Evolutionary conservation across 2,329 filamentous ascomycete genomes (phyloP).

Genomic region (Aspergillus sp.): DNA sequence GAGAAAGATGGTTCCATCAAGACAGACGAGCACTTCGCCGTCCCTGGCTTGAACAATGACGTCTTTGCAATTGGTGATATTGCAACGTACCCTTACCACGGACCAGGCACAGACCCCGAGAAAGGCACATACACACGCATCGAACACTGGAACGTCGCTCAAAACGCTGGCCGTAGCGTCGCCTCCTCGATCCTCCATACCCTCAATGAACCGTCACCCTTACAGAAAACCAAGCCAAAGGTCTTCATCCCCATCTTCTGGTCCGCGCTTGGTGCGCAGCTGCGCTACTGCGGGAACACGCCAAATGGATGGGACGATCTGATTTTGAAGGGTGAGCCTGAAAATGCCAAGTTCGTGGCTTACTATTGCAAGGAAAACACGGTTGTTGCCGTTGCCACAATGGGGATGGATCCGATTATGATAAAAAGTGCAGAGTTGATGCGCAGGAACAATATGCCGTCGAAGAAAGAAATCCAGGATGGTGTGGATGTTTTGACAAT

Average conservation of each 20-base stretch:
- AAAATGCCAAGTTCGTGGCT: constrained; percentile 78
- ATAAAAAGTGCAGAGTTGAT: constrained; percentile 80
- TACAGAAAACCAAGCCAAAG: constrained; percentile 55
- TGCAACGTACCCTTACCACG: constrained; percentile 89
- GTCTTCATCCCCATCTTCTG: constrained; percentile 94
- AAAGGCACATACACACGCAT: constrained; percentile 71
- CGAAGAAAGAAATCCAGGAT: constrained; percentile 71
- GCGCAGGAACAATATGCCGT: constrained; percentile 76
- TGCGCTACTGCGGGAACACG: constrained; percentile 92
- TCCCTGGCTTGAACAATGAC: constrained; percentile 68
- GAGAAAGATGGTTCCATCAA: constrained; percentile 82
- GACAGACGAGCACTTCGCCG: constrained; percentile 76
- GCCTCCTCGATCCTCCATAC: constrained; percentile 74
- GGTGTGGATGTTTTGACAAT: constrained; percentile 44
- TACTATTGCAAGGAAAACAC: constrained; percentile 86
- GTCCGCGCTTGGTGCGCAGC: constrained; percentile 85
- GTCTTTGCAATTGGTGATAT: constrained; percentile 96
- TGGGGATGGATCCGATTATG: constrained; percentile 89
- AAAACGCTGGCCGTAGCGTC: constrained; percentile 81
- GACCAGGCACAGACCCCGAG: constrained; percentile 69
- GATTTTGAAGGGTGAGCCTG: constrained; percentile 73
- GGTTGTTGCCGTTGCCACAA: constrained; percentile 85
- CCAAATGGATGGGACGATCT: constrained; percentile 80
- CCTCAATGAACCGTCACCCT: constrained; percentile 19
- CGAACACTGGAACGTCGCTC: constrained; percentile 98